Percentiles rank a stretch among this genome's conserved stretches.
Evolutionary conservation across 495 filamentous ascomycete species (phyloP).

Genomic region (Rhypophila decipiens): DNA sequence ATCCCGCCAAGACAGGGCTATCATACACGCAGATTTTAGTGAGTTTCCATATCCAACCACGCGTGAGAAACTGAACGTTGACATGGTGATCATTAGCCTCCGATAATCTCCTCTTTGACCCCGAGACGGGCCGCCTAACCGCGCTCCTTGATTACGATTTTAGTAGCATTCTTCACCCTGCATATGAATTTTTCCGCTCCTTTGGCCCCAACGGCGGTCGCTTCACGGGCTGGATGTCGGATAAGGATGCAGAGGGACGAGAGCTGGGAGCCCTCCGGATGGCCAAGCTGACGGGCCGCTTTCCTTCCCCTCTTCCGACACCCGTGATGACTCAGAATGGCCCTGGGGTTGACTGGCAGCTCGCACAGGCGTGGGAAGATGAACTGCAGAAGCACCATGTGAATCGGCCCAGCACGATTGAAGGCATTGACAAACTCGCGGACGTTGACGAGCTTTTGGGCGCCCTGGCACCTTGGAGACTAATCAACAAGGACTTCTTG

Average conservation of each 20-base stretch:
- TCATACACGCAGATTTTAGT: conserved; percentile 21
- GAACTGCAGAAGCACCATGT: conserved; percentile 20
- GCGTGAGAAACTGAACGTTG: neutral
- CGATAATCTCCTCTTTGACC: conserved; percentile 20
- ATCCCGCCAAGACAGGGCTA: conserved; percentile 16
- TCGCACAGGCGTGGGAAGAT: conserved; percentile 24
- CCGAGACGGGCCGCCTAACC: conserved; percentile 19
- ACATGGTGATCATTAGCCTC: conserved; percentile 1
- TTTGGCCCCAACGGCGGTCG: conserved; percentile 17
- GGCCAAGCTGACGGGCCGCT: conserved; percentile 22
- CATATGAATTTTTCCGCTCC: conserved; percentile 26
- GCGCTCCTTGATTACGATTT: conserved; percentile 27
- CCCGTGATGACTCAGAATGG: conserved; percentile 10
- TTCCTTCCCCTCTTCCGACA: conserved; percentile 19
- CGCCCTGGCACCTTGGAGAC: conserved; percentile 17
- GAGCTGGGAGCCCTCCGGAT: conserved; percentile 14
- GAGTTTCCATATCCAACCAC: conserved; percentile 4
- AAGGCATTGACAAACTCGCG: conserved; percentile 24
- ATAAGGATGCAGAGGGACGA: conserved; percentile 8
- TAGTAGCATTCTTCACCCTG: conserved; percentile 18
- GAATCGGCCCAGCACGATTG: conserved; percentile 25
- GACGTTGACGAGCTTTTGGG: conserved; percentile 25
- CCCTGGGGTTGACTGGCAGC: conserved; percentile 21
- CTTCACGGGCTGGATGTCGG: conserved; percentile 20
- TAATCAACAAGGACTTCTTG: conserved; percentile 22